Evolutionary conservation across 2,329 filamentous ascomycete species (phyloP).

Genomic region (Aspergillus alliaceus): DNA sequence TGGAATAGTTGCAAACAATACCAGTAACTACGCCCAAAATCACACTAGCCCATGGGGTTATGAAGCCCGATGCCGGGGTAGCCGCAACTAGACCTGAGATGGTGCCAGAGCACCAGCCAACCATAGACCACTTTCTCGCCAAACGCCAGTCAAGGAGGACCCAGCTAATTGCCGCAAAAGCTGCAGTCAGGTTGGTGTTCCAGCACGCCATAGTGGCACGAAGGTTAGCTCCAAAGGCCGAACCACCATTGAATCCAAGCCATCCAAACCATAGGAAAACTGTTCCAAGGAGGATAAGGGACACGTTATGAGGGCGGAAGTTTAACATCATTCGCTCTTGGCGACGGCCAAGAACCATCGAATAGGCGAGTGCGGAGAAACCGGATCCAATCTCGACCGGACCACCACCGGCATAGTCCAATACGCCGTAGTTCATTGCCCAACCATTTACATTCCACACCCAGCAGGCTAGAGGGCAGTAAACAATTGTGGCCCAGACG

Average conservation of each 20-base stretch:
- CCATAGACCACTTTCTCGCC: conserved; percentile 90
- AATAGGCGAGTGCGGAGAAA: conserved; percentile 90
- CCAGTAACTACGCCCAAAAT: conserved; percentile 62
- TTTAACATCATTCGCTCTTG: conserved; percentile 99
- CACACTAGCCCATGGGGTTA: conserved; percentile 66
- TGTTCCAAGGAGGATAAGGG: conserved; percentile 91
- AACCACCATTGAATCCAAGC: conserved; percentile 98
- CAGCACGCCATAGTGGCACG: conserved; percentile 95
- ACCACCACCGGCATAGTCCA: conserved; percentile 94
- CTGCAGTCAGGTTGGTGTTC: conserved; percentile 93
- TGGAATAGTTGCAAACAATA: conserved; percentile 77
- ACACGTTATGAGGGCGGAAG: conserved; percentile 98
- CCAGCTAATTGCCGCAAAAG: conserved; percentile 91
- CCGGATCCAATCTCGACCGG: conserved; percentile 97
- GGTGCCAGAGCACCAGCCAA: conserved; percentile 87
- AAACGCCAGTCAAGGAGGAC: conserved; percentile 93
- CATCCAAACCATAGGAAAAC: conserved; percentile 98
- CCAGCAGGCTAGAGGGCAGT: conserved; percentile 97
- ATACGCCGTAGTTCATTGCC: conserved; percentile 84
- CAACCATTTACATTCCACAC: conserved; percentile 94
- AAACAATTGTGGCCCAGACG: conserved; percentile 94
- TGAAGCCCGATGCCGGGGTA: conserved; percentile 78
- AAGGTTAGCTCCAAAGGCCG: conserved; percentile 88
- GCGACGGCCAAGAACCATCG: conserved; percentile 88
- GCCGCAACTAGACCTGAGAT: conserved; percentile 87